Conservation (phyloP, 139 green algal genomes). For the Chlorella ohadii region DNA sequence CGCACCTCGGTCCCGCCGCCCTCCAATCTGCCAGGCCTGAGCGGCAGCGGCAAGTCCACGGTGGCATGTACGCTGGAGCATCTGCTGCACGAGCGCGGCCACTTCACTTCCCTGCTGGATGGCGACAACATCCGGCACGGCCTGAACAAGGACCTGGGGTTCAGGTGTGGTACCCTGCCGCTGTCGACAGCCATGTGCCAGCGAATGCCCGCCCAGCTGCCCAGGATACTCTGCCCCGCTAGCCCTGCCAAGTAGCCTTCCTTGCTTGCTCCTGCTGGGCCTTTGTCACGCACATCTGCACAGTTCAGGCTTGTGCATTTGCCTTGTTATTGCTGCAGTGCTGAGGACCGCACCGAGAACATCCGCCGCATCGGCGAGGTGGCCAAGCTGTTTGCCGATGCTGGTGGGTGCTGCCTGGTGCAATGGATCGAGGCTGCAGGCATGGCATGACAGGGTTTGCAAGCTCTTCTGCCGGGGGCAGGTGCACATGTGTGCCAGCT, state of each 20-base stretch:
- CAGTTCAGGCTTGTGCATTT: too few species aligned
- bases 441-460: too few species aligned
- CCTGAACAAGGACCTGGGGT: constrained; percentile 96
- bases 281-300: too few species aligned
- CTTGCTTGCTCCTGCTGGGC: too few species aligned
- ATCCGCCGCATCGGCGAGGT: constrained; percentile 96
- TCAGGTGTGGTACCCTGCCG: constrained; percentile 52
- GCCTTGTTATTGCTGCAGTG: constrained; percentile 1
- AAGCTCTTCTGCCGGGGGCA: too few species aligned
- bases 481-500: too few species aligned
- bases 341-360: constrained; percentile 92
- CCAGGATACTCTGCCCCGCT: too few species aligned
- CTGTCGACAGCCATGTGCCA: too few species aligned
- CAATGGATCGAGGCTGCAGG: too few species aligned
- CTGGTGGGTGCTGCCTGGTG: constrained; percentile 36
- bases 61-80: constrained; percentile 85
- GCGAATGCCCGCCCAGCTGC: too few species aligned
- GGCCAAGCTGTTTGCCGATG: constrained; percentile 91
- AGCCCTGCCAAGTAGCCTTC: too few species aligned
- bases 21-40: constrained; percentile 61
- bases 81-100: constrained; percentile 73
- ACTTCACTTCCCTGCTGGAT: constrained; percentile 87
- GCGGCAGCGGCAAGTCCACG: constrained; percentile 79
- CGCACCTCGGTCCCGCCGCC: too few species aligned
- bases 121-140: constrained; percentile 97